Percentiles rank a stretch among this genome's conserved stretches.
phyloP scores from a whole-genome alignment of 2,329 filamentous ascomycete species.

The Daldinia sp. region DNA sequence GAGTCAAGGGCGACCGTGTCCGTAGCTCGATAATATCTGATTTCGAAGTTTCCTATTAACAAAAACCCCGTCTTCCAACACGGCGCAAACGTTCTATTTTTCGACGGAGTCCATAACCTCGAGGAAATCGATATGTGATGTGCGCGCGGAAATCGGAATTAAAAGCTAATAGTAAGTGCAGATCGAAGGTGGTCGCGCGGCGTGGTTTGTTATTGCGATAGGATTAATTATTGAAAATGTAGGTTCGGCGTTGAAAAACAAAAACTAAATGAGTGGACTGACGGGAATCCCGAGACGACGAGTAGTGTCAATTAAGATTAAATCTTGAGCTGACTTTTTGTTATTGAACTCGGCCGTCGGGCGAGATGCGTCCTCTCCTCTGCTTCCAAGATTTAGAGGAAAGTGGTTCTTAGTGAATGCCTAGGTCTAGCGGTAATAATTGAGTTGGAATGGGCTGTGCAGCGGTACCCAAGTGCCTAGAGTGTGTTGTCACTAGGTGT shows the following conservation, averaged over 20 bases:
- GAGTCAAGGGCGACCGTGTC: conserved; percentile 39
- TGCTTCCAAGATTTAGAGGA: conserved; percentile 29
- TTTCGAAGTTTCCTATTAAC: conserved; percentile 13
- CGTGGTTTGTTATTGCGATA: conserved; percentile 9
- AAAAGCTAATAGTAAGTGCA: background rate
- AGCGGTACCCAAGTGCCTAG: conserved; percentile 16
- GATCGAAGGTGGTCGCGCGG: conserved; percentile 23
- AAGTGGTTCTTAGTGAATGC: conserved; percentile 21
- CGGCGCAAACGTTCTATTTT: conserved; percentile 32
- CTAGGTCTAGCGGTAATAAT: conserved; percentile 9
- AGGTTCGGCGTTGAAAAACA: conserved; percentile 12
- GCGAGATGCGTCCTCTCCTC: conserved; percentile 21
- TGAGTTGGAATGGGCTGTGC: conserved; percentile 30
- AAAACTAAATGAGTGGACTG: conserved; percentile 34
- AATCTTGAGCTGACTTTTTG: conserved; percentile 16
- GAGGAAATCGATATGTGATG: conserved; percentile 24
- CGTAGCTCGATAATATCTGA: conserved; percentile 37
- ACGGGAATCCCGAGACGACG: conserved; percentile 10
- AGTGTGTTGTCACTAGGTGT: conserved; percentile 33
- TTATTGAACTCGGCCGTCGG: conserved; percentile 15
- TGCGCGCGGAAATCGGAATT: background rate
- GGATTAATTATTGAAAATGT: conserved; percentile 1
- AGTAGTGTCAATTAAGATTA: conserved; percentile 12
- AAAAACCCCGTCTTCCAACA: conserved; percentile 22
- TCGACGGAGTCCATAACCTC: conserved; percentile 44